Conservation (phyloP, 1,139 yeast genomes). For the Geotrichum fermentans region DNA sequence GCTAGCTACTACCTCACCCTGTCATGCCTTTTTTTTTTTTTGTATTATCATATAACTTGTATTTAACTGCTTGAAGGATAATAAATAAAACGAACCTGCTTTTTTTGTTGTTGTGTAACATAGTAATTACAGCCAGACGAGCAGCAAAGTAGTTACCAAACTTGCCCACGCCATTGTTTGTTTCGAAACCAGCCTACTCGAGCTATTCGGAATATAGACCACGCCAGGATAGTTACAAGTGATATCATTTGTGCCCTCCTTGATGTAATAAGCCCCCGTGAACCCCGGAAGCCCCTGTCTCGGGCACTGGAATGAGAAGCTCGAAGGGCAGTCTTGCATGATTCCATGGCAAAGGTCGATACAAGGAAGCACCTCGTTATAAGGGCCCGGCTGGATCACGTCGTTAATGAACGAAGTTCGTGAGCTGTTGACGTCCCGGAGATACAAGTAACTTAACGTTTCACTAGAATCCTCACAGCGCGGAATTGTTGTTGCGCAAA, state of each 20-base stretch:
- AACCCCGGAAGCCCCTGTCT: slow-evolving; percentile 20
- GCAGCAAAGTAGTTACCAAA: no score
- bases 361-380: slow-evolving; percentile 84
- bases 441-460: slow-evolving; percentile 45
- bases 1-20: no score
- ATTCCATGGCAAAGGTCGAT: slow-evolving; percentile 71
- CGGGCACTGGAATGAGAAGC: slow-evolving; percentile 67
- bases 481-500: slow-evolving; percentile 87
- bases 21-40: no score
- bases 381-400: slow-evolving; percentile 56
- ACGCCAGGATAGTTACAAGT: slow-evolving; percentile 21
- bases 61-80: no score
- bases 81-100: no score
- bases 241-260: slow-evolving; percentile 11
- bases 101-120: no score
- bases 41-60: no score
- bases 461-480: slow-evolving; percentile 59
- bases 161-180: no score
- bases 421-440: slow-evolving; percentile 49
- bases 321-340: slow-evolving; percentile 79
- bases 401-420: slow-evolving; percentile 59
- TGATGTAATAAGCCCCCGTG: slow-evolving; percentile 16
- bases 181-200: background rate
- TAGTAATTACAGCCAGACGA: no score
- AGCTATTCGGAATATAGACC: slow-evolving; percentile 15